Conservation (phyloP, 306 rosid species). For the Rubus idaeus region DNA sequence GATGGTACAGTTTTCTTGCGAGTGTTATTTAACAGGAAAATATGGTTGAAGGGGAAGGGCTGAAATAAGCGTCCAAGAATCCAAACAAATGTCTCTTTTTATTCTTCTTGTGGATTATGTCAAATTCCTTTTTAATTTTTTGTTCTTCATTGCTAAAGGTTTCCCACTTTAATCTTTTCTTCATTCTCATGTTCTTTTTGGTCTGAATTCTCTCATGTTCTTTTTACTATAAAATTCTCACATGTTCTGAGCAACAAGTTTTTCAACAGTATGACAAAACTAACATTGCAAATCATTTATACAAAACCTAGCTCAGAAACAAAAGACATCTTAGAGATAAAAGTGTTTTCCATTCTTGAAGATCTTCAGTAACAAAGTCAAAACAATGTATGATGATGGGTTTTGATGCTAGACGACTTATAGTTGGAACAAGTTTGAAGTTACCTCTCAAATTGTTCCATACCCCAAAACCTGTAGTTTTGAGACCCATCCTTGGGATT, state of each 20-base stretch:
- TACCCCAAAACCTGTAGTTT: slow-evolving; percentile 49
- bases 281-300: neutral
- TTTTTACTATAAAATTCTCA: neutral
- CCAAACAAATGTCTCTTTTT: neutral
- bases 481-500: slow-evolving; percentile 59
- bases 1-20: neutral
- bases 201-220: neutral
- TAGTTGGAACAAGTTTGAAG: neutral
- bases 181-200: neutral
- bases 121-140: neutral
- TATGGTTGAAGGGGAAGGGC: neutral
- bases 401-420: neutral
- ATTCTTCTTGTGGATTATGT: neutral
- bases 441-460: slow-evolving; percentile 46
- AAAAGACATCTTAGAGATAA: neutral
- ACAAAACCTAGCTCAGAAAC: neutral
- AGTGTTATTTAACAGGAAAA: neutral
- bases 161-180: neutral
- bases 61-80: neutral
- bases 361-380: neutral
- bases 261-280: neutral
- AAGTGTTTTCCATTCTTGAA: neutral
- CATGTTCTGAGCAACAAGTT: neutral
- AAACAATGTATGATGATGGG: neutral
- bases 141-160: neutral